Percentiles rank a stretch among this genome's conserved stretches.
These are phyloP conservation scores for Malus domestica DNA, from an alignment of 306 rosid genomes.

Conservation along the genomic window DNA sequence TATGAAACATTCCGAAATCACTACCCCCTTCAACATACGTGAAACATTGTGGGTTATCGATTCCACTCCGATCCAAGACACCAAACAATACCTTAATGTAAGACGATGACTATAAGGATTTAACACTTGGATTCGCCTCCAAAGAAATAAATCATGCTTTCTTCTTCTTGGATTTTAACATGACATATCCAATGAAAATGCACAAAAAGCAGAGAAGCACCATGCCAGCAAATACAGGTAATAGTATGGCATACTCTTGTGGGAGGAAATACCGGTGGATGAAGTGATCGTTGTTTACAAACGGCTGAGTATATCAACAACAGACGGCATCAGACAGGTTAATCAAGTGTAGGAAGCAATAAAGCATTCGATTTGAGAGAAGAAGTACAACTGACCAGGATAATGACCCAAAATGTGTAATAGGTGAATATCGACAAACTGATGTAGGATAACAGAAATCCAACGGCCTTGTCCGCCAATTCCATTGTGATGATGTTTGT, in stretches of 20 bases:
- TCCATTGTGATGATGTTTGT: constrained; percentile 46
- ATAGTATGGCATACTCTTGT: constrained; percentile 77
- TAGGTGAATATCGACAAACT: constrained; percentile 81
- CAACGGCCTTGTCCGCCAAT: constrained; percentile 76
- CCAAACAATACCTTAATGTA: too few relatives aligned
- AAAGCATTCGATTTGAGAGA: not conserved
- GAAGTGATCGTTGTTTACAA: constrained; percentile 83
- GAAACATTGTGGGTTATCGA: too few relatives aligned
- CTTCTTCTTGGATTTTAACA: constrained; percentile 95
- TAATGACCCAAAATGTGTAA: constrained; percentile 91
- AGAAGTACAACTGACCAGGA: constrained; percentile 52
- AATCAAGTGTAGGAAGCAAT: not conserved
- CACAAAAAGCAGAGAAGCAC: constrained; percentile 68
- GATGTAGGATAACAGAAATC: constrained; percentile 58
- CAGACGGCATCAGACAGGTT: not conserved
- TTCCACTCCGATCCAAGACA: too few relatives aligned
- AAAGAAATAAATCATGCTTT: constrained; percentile 35
- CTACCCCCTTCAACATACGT: too few relatives aligned
- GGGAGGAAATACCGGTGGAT: constrained; percentile 78
- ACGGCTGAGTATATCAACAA: constrained; percentile 54
- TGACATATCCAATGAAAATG: constrained; percentile 69
- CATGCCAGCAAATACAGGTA: constrained; percentile 73
- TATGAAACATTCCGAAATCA: too few relatives aligned
- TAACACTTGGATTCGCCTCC: not conserved
- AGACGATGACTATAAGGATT: not conserved